phyloP scores from a whole-genome alignment of 805 yeast species.

The Cyberlindnera euphorbiae region DNA sequence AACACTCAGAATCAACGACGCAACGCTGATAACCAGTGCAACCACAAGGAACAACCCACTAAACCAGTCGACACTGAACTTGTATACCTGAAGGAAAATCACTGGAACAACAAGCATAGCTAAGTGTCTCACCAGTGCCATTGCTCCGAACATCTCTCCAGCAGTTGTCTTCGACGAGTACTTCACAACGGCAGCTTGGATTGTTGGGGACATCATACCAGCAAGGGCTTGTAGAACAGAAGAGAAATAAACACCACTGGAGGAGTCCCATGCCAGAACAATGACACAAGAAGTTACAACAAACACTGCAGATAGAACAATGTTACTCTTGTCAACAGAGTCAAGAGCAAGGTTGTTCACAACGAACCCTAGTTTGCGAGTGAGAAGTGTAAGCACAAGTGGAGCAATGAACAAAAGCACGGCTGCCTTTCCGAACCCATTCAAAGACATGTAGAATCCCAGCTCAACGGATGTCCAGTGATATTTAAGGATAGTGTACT shows the following conservation, averaged over 20 bases:
- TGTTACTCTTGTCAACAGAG: not conserved
- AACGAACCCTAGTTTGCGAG: not conserved
- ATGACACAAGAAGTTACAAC: slow-evolving; percentile 5
- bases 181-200: slow-evolving; percentile 17
- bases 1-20: not conserved
- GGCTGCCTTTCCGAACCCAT: slow-evolving; percentile 21
- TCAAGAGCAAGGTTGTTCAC: not conserved
- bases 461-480: slow-evolving; percentile 24
- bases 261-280: slow-evolving; percentile 1
- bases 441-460: slow-evolving; percentile 24
- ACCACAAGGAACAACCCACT: not conserved
- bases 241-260: slow-evolving; percentile 12
- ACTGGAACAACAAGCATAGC: slow-evolving; percentile 17
- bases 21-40: not conserved
- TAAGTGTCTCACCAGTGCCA: slow-evolving; percentile 19
- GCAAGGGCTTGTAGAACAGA: slow-evolving; percentile 16
- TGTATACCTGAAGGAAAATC: slow-evolving; percentile 17
- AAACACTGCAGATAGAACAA: not conserved
- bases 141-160: slow-evolving; percentile 24
- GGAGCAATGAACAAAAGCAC: slow-evolving; percentile 18
- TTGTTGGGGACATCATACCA: slow-evolving; percentile 21
- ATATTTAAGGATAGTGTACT: slow-evolving; percentile 18
- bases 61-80: slow-evolving; percentile 9
- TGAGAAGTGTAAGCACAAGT: slow-evolving; percentile 1
- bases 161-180: slow-evolving; percentile 16